Evolutionary conservation across 257 asterid genomes (phyloP).

Genomic region (Fraxinus pennsylvanica): DNA sequence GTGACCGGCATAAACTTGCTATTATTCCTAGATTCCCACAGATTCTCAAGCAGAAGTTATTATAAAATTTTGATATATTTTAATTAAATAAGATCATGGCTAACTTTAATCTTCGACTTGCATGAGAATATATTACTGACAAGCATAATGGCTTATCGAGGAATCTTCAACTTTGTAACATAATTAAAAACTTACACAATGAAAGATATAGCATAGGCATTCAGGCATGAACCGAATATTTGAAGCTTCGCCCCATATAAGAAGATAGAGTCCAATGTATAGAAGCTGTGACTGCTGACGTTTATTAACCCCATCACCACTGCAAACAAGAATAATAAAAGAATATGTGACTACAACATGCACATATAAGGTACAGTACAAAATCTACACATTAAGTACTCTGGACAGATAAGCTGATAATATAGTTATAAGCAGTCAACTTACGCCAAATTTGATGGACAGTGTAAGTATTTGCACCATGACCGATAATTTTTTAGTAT

Average conservation of each 20-base stretch:
- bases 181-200: conserved; percentile 60
- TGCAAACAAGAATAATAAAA: conserved; percentile 33
- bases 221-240: conserved; percentile 98
- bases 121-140: neutral
- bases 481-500: conserved; percentile 78
- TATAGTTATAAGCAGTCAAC: conserved; percentile 34
- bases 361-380: neutral
- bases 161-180: conserved; percentile 13
- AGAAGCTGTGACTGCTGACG: conserved; percentile 87
- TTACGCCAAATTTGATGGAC: conserved; percentile 67
- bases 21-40: neutral
- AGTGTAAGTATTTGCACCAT: conserved; percentile 88
- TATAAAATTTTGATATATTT: neutral
- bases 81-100: neutral
- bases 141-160: conserved; percentile 9
- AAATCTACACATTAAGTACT: neutral
- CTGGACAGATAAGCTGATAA: conserved; percentile 18
- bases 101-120: neutral
- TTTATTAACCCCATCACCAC: conserved; percentile 56
- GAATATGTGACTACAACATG: conserved; percentile 12
- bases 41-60: neutral
- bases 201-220: conserved; percentile 95
- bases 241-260: conserved; percentile 99
- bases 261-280: conserved; percentile 91
- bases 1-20: neutral